Evolutionary conservation across 495 filamentous ascomycete species (phyloP), one percentile per base, ranked within the genome.

Genomic region (Extremus antarcticus): DNA sequence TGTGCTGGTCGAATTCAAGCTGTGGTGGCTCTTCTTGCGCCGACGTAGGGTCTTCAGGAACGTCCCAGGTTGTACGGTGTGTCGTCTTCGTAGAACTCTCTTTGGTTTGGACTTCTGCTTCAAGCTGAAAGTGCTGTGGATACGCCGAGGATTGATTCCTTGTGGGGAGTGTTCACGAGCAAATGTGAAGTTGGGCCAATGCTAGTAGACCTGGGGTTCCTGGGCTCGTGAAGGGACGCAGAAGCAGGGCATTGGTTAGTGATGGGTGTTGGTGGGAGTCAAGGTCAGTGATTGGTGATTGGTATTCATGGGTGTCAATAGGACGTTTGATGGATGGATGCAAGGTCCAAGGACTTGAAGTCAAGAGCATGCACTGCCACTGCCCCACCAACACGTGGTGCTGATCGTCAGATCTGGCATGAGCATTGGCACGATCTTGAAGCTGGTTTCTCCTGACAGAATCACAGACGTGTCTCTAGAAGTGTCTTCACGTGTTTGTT

Each of bases 101-200:
- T 54, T 40, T 29, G 39, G 23, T 50, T 51, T 35, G 24, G 16
- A 45, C n/a, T 47, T 54, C 15, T 49, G 2, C 7, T 22, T 48
- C 19, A 48, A 25, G 46, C 46, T 48, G 46, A 48, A 48, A 21
- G 46, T 48, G 46, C 46, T 48, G 50, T 53, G 55, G 19, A 58
- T 49, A 50, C 51, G 51, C n/a, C 40, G 25, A 19, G 50, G 50
- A 25, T 59, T 43, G 51, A 59, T 25, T 7, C 51, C 4, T 19
- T 50, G 29, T 35, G 29, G 46, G 43, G n/a, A n/a, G n/a, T 56
- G 41, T 13, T 52, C 51, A 25, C 48, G 57, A 11, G 46, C 19
- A 39, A 55, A 60, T 11, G 46, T 55, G 48, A 60, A 60, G 53
- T 60, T 60, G 16, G 57, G 53, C 52, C 57, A 60, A 47, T 60